These are phyloP conservation scores for Physcomitrium patens DNA, from an alignment of 225 moss, liverwort and hornwort species.

Conservation along the genomic window DNA sequence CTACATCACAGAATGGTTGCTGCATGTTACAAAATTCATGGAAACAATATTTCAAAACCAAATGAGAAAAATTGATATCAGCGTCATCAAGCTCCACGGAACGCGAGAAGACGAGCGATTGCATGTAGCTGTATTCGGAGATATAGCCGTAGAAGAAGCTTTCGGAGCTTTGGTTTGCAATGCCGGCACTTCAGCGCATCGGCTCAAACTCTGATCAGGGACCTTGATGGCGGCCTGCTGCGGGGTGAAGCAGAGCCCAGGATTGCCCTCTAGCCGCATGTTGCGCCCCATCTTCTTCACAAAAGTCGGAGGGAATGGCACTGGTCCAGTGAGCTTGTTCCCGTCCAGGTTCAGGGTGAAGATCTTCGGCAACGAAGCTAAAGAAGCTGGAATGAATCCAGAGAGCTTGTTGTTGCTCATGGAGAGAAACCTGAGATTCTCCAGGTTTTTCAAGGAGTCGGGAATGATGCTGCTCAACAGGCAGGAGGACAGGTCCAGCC, in stretches of 20 bases:
- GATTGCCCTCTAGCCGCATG: conserved; percentile 35
- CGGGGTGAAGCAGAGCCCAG: conserved; percentile 44
- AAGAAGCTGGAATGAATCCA: conserved; percentile 29
- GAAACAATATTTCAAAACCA: neutral
- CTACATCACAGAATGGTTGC: too few relatives aligned
- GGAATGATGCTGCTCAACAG: conserved; percentile 37
- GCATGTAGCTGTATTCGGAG: conserved; percentile 13
- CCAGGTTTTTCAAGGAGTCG: conserved; percentile 21
- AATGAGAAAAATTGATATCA: neutral
- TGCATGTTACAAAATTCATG: too few relatives aligned
- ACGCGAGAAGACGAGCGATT: neutral
- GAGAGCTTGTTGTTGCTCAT: conserved; percentile 35
- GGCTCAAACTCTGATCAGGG: conserved; percentile 17
- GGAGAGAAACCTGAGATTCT: conserved; percentile 30
- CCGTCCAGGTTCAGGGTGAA: conserved; percentile 45
- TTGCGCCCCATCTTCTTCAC: conserved; percentile 53
- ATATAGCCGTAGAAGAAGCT: neutral
- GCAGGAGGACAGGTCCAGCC: conserved; percentile 42
- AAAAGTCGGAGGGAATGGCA: conserved; percentile 48
- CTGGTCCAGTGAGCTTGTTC: conserved; percentile 55
- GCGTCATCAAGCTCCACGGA: neutral
- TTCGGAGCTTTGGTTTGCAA: neutral
- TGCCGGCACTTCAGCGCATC: conserved; percentile 19
- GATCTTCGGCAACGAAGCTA: conserved; percentile 29
- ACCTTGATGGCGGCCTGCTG: conserved; percentile 31